phyloP scores from a whole-genome alignment of 805 yeast genomes.

The Priceomyces fermenticarens region DNA sequence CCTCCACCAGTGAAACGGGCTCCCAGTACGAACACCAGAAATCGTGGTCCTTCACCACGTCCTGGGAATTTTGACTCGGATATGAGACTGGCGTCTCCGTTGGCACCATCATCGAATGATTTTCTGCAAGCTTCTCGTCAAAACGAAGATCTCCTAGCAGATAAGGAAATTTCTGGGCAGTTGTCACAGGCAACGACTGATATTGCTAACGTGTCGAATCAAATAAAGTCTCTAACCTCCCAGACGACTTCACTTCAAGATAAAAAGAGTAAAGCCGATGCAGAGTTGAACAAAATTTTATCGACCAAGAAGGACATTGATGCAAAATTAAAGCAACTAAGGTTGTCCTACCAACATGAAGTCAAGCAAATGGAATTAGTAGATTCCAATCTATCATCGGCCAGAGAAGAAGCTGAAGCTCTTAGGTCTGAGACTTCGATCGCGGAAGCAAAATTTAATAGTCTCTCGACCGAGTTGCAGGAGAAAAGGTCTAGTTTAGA shows the following conservation, averaged over 20 bases:
- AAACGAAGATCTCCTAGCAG: slow-evolving; percentile 54
- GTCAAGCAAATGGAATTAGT: slow-evolving; percentile 71
- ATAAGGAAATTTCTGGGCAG: slow-evolving; percentile 59
- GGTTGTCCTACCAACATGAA: slow-evolving; percentile 74
- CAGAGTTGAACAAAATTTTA: slow-evolving; percentile 68
- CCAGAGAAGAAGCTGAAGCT: slow-evolving; percentile 65
- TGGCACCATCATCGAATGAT: not conserved
- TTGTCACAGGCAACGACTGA: slow-evolving; percentile 79
- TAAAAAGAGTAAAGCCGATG: slow-evolving; percentile 71
- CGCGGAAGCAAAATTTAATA: slow-evolving; percentile 75
- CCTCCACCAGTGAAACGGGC: slow-evolving; percentile 40
- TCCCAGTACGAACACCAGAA: not conserved
- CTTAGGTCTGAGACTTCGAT: slow-evolving; percentile 70
- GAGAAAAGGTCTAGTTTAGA: slow-evolving; percentile 59
- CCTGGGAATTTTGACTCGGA: not conserved
- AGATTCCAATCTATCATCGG: slow-evolving; percentile 56
- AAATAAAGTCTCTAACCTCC: slow-evolving; percentile 70
- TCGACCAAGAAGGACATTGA: slow-evolving; percentile 70
- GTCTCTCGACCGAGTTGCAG: slow-evolving; percentile 62
- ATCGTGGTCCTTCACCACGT: slow-evolving; percentile 1
- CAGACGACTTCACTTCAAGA: slow-evolving; percentile 72
- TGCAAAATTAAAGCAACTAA: slow-evolving; percentile 61
- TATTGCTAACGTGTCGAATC: slow-evolving; percentile 82
- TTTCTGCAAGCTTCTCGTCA: slow-evolving; percentile 1
- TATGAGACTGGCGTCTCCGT: not conserved